These are phyloP conservation scores for Leucoagaricus sp. DNA, from an alignment of 1,284 basidiomycete species.

Conservation along the genomic window DNA sequence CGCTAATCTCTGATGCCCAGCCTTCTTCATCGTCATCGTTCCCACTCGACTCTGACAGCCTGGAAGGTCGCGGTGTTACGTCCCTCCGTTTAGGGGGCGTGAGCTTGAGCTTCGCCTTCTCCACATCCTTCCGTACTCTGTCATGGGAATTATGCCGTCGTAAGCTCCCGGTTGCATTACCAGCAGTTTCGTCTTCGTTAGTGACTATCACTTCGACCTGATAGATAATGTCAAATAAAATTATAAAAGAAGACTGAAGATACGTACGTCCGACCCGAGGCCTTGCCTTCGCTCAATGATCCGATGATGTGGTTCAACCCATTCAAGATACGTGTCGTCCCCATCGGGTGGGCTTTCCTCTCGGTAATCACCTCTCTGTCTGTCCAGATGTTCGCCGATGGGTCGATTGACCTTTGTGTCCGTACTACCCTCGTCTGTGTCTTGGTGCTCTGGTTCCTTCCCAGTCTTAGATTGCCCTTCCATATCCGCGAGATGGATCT, in stretches of 20 bases:
- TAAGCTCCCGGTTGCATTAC: not conserved
- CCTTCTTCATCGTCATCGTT: conserved; percentile 44
- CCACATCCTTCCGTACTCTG: not conserved
- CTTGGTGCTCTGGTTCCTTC: not conserved
- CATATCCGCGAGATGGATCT: conserved; percentile 11
- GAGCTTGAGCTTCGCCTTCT: conserved; percentile 36
- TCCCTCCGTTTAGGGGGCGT: conserved; percentile 59
- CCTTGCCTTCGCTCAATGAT: conserved; percentile 13
- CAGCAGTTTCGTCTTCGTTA: not conserved
- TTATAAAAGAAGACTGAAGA: not conserved
- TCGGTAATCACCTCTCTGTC: conserved; percentile 15
- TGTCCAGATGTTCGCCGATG: not conserved
- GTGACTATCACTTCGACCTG: conserved; percentile 11
- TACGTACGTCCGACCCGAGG: conserved; percentile 8
- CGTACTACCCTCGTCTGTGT: conserved; percentile 14
- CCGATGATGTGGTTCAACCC: conserved; percentile 28
- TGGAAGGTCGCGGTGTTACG: not conserved
- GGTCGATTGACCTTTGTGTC: conserved; percentile 9
- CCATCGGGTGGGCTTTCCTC: conserved; percentile 40
- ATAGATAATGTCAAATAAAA: not conserved
- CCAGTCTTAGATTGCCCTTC: conserved; percentile 20
- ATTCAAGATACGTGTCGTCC: conserved; percentile 32
- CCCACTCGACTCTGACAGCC: not conserved
- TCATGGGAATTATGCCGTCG: not conserved
- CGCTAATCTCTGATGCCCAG: conserved; percentile 47